Evolutionary conservation across 139 green algal species (phyloP), one percentile per base, ranked within the genome.

Genomic region (Zygnema cylindricum): DNA sequence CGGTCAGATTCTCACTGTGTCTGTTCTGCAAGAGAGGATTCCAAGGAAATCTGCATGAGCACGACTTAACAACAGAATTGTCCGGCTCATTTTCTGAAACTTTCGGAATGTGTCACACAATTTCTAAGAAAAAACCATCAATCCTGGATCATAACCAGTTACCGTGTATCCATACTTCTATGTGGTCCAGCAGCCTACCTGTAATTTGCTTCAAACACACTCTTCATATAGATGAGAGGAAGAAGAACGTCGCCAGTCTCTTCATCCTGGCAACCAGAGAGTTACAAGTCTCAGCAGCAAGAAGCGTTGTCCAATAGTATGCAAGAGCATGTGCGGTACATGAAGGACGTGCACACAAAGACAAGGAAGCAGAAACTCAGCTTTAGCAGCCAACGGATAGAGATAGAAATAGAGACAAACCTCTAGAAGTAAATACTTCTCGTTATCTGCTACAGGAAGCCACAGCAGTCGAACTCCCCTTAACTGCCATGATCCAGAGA

Each of bases 221-320:
- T 35, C 86, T 95, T 94, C 88, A 95, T 93, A 89, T 95, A 95
- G 71, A 95, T 91, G 1, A 95, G 92, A 22, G 93, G 93, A 79
- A 95, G 90, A n/a, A 95, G 91, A 30, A 95, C 84, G 90, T 89
- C 84, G 16, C 84, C 84, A 11, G 84, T 89, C 76, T 89, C 84
- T 78, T 89, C 55, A 79, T 89, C 81, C 81, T 87, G 81, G 49
- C 49, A 25, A 16, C 49, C 49, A 63, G 7, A 63, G 16, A 63
- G 7, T 63, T 25, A 25, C 49, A 63, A 16, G 49, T 7, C 49
- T 63, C 7, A 63, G 7, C 7, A 63, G 49, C 49, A 63, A 63
- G 49, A 7, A 25, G 49, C 49, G 49, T 25, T n/a, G n/a, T n/a
- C n/a, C n/a, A n/a, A n/a, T n/a, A n/a, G n/a, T n/a, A n/a, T n/a